Evolutionary conservation across 495 filamentous ascomycete genomes (phyloP).

Genomic region (Recurvomyces mirabilis): DNA sequence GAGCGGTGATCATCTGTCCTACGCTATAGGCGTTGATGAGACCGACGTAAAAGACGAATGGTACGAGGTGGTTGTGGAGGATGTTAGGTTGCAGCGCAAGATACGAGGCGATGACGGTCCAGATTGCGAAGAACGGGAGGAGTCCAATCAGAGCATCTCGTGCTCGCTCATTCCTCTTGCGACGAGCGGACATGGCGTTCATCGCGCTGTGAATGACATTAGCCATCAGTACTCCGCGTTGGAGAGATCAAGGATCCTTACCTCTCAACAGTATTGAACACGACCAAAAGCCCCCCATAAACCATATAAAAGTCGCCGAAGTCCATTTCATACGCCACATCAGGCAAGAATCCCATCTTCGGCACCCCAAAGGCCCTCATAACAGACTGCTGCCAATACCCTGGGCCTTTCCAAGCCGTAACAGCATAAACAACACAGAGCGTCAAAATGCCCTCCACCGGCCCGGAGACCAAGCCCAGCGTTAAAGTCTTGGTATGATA

Average conservation of each 20-base stretch:
- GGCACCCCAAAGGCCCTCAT: constrained; percentile 59
- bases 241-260: constrained; percentile 7
- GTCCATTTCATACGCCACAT: constrained; percentile 58
- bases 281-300: constrained; percentile 73
- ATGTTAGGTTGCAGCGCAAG: constrained; percentile 75
- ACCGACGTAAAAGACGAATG: constrained; percentile 77
- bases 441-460: constrained; percentile 87
- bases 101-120: constrained; percentile 64
- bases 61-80: constrained; percentile 67
- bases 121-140: constrained; percentile 62
- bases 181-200: constrained; percentile 74
- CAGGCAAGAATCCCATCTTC: constrained; percentile 49
- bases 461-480: constrained; percentile 83
- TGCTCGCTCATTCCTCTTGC: constrained; percentile 56
- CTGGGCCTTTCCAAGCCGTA: constrained; percentile 74
- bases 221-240: background rate
- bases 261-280: constrained; percentile 67
- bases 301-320: constrained; percentile 90
- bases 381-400: constrained; percentile 84
- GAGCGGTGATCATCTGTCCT: constrained; percentile 87
- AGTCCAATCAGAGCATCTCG: constrained; percentile 68
- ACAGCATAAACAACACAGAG: constrained; percentile 72
- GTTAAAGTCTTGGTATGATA: constrained; percentile 95
- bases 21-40: constrained; percentile 82
- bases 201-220: constrained; percentile 42